Conservation (phyloP, 176 grass and related monocot genomes). For the Oropetium thomaeum region DNA sequence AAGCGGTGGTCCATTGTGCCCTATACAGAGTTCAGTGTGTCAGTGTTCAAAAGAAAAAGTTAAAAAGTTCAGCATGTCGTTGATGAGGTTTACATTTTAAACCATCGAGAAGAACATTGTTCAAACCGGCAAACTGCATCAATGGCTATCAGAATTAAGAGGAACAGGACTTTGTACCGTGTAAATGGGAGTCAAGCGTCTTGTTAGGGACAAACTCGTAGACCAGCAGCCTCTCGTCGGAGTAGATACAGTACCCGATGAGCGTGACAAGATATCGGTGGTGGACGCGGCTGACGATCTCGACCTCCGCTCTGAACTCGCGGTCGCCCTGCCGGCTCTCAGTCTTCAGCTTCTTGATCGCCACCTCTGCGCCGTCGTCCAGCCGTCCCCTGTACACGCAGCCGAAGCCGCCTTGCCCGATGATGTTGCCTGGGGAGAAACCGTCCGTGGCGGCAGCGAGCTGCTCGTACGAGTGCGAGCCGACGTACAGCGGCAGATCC, state of each 20-base stretch:
- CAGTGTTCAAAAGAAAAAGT: too few species aligned
- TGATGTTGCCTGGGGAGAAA: slow-evolving; percentile 31
- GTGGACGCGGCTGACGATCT: slow-evolving; percentile 52
- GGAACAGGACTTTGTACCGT: slow-evolving; percentile 1
- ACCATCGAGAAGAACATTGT: background rate
- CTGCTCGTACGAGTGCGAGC: slow-evolving; percentile 39
- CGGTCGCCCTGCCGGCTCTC: slow-evolving; percentile 45
- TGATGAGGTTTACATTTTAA: background rate
- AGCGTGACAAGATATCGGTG: slow-evolving; percentile 42
- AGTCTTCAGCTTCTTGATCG: slow-evolving; percentile 34
- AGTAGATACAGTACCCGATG: slow-evolving; percentile 29
- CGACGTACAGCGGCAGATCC: slow-evolving; percentile 8
- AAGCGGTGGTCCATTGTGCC: slow-evolving; percentile 24
- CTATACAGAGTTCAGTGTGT: background rate
- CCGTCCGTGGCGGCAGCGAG: slow-evolving; percentile 37
- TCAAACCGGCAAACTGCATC: background rate
- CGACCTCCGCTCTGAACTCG: slow-evolving; percentile 50
- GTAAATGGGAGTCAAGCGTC: slow-evolving; percentile 39
- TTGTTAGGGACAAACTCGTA: slow-evolving; percentile 53
- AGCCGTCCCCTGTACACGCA: slow-evolving; percentile 41
- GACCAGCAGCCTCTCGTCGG: slow-evolving; percentile 42
- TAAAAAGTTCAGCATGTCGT: too few species aligned
- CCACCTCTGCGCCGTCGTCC: slow-evolving; percentile 36
- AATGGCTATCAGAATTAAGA: background rate
- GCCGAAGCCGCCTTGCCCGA: slow-evolving; percentile 49